Evolutionary conservation across 345 rosid species (phyloP).

Genomic region (Eucalyptus regnans): DNA sequence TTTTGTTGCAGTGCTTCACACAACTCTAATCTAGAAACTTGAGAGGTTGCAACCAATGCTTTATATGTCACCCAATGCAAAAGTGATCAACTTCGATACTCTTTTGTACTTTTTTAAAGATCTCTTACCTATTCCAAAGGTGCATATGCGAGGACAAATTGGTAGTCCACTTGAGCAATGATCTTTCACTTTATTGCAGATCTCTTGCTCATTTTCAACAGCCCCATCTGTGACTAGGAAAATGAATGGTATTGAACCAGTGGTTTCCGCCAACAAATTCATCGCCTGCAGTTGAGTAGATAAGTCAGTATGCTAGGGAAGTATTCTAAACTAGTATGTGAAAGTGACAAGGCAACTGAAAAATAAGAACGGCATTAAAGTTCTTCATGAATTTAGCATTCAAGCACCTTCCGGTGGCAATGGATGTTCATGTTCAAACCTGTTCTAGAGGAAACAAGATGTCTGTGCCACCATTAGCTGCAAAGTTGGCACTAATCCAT

Average conservation of each 20-base stretch:
- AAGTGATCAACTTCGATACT: not conserved
- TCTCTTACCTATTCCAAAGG: conserved; percentile 74
- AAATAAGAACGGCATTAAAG: not conserved
- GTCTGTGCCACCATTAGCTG: conserved; percentile 62
- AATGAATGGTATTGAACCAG: conserved; percentile 50
- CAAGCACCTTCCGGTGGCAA: not conserved
- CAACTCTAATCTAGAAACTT: not conserved
- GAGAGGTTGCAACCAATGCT: not conserved
- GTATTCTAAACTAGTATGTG: not conserved
- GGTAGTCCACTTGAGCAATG: conserved; percentile 16
- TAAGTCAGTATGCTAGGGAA: not conserved
- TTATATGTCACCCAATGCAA: not conserved
- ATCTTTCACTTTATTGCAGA: conserved; percentile 51
- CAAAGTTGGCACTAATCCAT: conserved; percentile 49
- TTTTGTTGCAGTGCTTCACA: not conserved
- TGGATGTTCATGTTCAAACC: conserved; percentile 18
- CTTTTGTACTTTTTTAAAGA: not conserved
- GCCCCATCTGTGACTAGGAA: conserved; percentile 88
- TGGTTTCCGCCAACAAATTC: conserved; percentile 49
- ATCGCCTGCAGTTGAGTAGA: conserved; percentile 43
- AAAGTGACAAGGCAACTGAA: not conserved
- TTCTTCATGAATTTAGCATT: not conserved
- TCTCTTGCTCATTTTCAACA: conserved; percentile 75
- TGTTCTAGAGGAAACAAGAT: conserved; percentile 50
- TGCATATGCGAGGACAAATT: conserved; percentile 59